These are phyloP conservation scores for Fagus crenata DNA, from an alignment of 306 rosid genomes.

Conservation along the genomic window DNA sequence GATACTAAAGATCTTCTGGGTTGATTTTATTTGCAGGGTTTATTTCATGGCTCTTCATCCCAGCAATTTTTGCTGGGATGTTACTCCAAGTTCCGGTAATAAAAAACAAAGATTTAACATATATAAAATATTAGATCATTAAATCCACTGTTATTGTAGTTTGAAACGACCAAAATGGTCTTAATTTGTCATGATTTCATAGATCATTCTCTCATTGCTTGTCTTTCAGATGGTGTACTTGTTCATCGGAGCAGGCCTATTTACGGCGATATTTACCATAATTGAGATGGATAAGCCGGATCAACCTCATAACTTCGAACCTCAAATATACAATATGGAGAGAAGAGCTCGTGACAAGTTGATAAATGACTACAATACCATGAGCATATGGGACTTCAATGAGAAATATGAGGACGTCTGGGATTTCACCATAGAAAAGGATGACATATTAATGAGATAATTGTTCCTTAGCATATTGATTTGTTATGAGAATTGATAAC, in stretches of 20 bases:
- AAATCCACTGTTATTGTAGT: not conserved
- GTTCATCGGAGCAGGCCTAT: conserved; percentile 78
- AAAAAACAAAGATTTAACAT: not conserved
- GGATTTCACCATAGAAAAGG: conserved; percentile 81
- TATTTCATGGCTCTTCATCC: conserved; percentile 87
- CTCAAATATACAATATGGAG: conserved; percentile 94
- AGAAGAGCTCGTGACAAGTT: conserved; percentile 88
- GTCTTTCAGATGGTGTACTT: conserved; percentile 79
- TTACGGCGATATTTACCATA: conserved; percentile 71
- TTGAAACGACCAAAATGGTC: conserved; percentile 1
- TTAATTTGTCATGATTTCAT: not conserved
- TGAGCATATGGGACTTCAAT: conserved; percentile 94
- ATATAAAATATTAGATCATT: conserved; percentile 10
- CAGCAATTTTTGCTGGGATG: conserved; percentile 78
- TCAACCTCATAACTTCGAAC: conserved; percentile 89
- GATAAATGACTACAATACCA: conserved; percentile 81
- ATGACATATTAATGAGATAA: conserved; percentile 56
- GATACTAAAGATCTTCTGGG: not conserved
- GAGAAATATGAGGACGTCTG: conserved; percentile 88
- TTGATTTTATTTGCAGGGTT: conserved; percentile 52
- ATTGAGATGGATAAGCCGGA: conserved; percentile 98
- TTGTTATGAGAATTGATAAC: conserved; percentile 14
- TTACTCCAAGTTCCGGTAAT: conserved; percentile 81
- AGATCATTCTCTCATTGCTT: conserved; percentile 5
- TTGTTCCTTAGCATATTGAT: conserved; percentile 10